Base-by-base conservation (phyloP, 345 rosid genomes). In the Odontarrhena argentea region DNA sequence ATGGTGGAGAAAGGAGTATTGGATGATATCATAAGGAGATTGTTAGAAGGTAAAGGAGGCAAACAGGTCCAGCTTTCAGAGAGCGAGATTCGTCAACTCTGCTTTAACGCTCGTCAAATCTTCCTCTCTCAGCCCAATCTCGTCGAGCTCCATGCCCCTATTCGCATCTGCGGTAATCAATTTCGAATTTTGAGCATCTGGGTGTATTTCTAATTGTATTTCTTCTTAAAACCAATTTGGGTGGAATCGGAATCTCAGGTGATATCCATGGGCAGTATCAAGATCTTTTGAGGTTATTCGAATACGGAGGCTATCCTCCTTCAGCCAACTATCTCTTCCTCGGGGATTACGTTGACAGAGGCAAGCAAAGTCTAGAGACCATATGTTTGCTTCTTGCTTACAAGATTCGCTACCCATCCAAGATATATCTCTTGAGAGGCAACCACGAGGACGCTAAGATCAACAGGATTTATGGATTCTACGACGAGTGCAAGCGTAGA, bases 381-480 rank as follows among this genome's bases (percentile, higher is more conserved):
- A 88, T 91, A 48, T 93, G 98, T 74, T 77, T 91, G 60, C 97
- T 93, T 58, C 75, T 93, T 45, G 94, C 97, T 71, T 93, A 91
- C 80, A 93, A 93, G 74, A 82, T 93, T 48, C 76, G 97, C 45
- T 85, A 90, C 75, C 97, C 98, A 0, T 62, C 84, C 28, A 85
- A 74, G 76, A 51, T 93, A 9, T 76, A 9, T 69, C 96, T 90
- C 46, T 75, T 93, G 78, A 78, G 98, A 68, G 98, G 97, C 53
- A 93, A 93, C 81, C 98, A 93, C 24, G 98, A 93, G 77, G 98
- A 93, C 59, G 90, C 98, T 3, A 93, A 90, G 83, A 90, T 93
- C 81, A 93, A 93, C 35, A 70, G 96, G 67, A 81, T 93, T 58
- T 93, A 93, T 52, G 98, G 98, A 10, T 93, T 93, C 72, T 93